Evolutionary conservation across 2,329 filamentous ascomycete genomes (phyloP), one percentile per base, ranked within the genome.

Genomic region (Talaromyces sp.): DNA sequence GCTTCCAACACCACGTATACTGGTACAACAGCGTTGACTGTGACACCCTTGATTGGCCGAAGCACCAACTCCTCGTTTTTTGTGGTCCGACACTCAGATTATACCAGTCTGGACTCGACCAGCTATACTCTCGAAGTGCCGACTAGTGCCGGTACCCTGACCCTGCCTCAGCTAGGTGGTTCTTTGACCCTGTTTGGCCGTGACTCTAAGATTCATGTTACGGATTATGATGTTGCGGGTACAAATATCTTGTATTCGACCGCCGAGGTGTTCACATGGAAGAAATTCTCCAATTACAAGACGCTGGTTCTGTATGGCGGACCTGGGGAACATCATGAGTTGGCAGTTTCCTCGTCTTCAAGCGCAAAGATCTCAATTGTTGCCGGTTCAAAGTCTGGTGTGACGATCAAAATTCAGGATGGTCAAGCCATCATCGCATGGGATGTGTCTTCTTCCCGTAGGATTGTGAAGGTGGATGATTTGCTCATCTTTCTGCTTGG

Each of bases 1-100:
- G 44, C 70, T 35, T 73, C 70, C 7, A 73, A 69, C 5, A 65
- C 66, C 4, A 71, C 78, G 39, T 83, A 83, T 25, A 77, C 83
- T 1, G 85, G 83, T 69, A 86, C 81, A 28, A 71, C 80, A 4
- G 84, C 81, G 35, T 78, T 81, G 48, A 77, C 89, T 14, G 81
- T 85, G 21, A 91, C 89, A 1, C 86, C 86, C 0, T 73, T 92
- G 0, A 76, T 83, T 1, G 83, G 81, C 18, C 80, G 85, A 58
- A 74, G 73, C 44, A 83, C 84, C 0, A 80, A 77, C 0, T 79
- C 81, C 2, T 83, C 80, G 31, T 91, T 89, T 75, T 92, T 86
- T 71, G 80, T 93, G 1, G 77, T 87, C 3, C 81, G 89, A 40
- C 90, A 93, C 69, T 74, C 83, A 0, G 83, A 86, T 61, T 91